Percentiles rank a stretch among this genome's conserved stretches.
Evolutionary conservation across 192 early-diverging fungal species (phyloP).

Genomic region (Umbelopsis isabellina): DNA sequence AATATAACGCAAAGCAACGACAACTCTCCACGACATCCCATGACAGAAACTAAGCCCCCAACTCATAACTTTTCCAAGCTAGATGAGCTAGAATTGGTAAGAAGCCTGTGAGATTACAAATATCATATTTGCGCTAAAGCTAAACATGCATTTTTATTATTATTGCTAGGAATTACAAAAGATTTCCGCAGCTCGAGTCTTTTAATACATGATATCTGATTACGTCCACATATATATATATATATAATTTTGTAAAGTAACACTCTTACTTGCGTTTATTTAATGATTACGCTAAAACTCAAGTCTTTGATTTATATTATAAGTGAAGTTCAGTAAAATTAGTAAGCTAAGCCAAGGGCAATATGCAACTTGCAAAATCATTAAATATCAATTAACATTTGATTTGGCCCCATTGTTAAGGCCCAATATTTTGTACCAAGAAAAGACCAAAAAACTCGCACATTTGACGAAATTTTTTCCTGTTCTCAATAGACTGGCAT

Average conservation of each 20-base stretch:
- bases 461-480: not conserved
- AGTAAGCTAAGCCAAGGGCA: too few relatives aligned
- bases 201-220: slow-evolving; percentile 8
- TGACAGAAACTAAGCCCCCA: not conserved
- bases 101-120: not conserved
- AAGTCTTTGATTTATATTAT: too few relatives aligned
- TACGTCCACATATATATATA: not conserved
- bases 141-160: not conserved
- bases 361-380: too few relatives aligned
- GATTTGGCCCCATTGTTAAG: too few relatives aligned
- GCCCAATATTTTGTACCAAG: too few relatives aligned
- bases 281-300: too few relatives aligned
- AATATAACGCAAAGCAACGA: not conserved
- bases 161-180: slow-evolving; percentile 1
- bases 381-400: too few relatives aligned
- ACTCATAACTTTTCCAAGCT: not conserved
- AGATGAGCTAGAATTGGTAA: slow-evolving; percentile 7
- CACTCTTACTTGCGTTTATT: too few relatives aligned
- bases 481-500: too few relatives aligned
- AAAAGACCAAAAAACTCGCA: too few relatives aligned
- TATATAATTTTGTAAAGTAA: slow-evolving; percentile 8
- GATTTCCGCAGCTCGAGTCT: slow-evolving; percentile 15
- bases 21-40: not conserved
- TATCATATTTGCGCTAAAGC: not conserved
- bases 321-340: too few relatives aligned